A percentile compares a stretch with the other conserved stretches of the same genome.
These are phyloP conservation scores for Neoboletus brunneissimus DNA, from an alignment of 768 basidiomycete genomes.

Conservation along the genomic window DNA sequence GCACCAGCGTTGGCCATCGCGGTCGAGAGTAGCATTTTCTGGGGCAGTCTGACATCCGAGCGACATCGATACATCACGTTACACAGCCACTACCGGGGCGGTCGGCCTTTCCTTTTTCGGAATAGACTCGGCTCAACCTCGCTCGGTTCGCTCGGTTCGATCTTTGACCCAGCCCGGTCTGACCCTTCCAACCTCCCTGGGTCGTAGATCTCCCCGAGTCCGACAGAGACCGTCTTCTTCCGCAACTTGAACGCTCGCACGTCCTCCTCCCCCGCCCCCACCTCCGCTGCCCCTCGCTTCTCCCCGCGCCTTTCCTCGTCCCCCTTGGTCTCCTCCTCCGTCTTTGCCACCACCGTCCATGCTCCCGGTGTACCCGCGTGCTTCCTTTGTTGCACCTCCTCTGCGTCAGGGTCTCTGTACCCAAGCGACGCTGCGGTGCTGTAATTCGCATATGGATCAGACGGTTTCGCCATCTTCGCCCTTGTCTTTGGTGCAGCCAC, in stretches of 20 bases:
- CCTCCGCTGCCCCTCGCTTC: conserved; percentile 37
- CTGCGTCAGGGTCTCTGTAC: conserved; percentile 72
- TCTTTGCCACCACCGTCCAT: conserved; percentile 62
- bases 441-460: conserved; percentile 79
- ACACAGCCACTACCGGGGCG: neutral
- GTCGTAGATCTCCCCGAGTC: conserved; percentile 80
- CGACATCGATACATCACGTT: too few relatives aligned
- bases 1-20: neutral
- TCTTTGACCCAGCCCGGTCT: conserved; percentile 13
- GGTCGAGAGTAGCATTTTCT: too few relatives aligned
- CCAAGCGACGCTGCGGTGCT: conserved; percentile 85
- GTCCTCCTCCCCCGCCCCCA: conserved; percentile 49
- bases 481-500: conserved; percentile 31
- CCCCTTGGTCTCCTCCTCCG: neutral
- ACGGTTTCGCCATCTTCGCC: conserved; percentile 49
- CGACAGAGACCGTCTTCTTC: conserved; percentile 56
- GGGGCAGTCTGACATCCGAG: neutral
- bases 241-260: conserved; percentile 62
- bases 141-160: conserved; percentile 23
- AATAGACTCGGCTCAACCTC: conserved; percentile 13
- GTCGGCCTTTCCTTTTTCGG: conserved; percentile 19
- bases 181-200: conserved; percentile 41
- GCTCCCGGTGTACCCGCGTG: conserved; percentile 72
- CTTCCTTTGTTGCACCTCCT: conserved; percentile 58
- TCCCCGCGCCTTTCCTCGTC: conserved; percentile 21